A percentile compares a stretch with the other conserved stretches of the same genome.
Evolutionary conservation across 75 land plant species (phyloP).

Genomic region (Adiantum capillusveneris): DNA sequence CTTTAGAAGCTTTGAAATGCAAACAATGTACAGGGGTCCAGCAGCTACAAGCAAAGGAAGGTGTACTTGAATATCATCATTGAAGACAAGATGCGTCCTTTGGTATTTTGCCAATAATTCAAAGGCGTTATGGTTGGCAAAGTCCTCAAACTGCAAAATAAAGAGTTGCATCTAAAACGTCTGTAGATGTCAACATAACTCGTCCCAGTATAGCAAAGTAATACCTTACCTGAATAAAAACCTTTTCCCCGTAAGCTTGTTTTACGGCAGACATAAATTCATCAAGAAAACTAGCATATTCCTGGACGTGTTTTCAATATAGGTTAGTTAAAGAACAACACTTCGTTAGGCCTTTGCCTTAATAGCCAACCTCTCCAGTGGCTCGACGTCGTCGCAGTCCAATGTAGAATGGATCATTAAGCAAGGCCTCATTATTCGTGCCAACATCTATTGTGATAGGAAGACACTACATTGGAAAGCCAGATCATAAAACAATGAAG

Average conservation of each 20-base stretch:
- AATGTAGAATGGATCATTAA: slow-evolving; percentile 72
- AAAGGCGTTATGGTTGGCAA: slow-evolving; percentile 98
- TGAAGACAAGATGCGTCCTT: slow-evolving; percentile 82
- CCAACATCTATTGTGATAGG: slow-evolving; percentile 45
- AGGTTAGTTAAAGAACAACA: neutral
- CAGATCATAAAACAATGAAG: neutral
- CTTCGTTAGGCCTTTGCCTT: neutral
- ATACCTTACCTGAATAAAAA: slow-evolving; percentile 68
- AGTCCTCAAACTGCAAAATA: slow-evolving; percentile 96
- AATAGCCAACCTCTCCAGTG: slow-evolving; percentile 53
- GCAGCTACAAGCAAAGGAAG: too few relatives aligned
- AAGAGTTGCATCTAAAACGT: too few relatives aligned
- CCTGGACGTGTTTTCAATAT: slow-evolving; percentile 23
- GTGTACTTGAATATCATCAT: slow-evolving; percentile 97
- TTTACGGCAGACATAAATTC: slow-evolving; percentile 92
- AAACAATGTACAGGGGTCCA: neutral
- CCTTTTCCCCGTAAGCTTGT: slow-evolving; percentile 87
- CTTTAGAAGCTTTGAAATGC: neutral
- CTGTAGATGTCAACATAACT: too few relatives aligned
- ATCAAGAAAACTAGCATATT: slow-evolving; percentile 58
- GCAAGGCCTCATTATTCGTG: slow-evolving; percentile 34
- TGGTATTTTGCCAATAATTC: slow-evolving; percentile 70
- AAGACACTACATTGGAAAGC: slow-evolving; percentile 26
- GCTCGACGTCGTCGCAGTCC: slow-evolving; percentile 71
- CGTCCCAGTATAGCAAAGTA: too few relatives aligned